phyloP scores from a whole-genome alignment of 352 stramenopile genomes.

The Phytophthora hybrid region DNA sequence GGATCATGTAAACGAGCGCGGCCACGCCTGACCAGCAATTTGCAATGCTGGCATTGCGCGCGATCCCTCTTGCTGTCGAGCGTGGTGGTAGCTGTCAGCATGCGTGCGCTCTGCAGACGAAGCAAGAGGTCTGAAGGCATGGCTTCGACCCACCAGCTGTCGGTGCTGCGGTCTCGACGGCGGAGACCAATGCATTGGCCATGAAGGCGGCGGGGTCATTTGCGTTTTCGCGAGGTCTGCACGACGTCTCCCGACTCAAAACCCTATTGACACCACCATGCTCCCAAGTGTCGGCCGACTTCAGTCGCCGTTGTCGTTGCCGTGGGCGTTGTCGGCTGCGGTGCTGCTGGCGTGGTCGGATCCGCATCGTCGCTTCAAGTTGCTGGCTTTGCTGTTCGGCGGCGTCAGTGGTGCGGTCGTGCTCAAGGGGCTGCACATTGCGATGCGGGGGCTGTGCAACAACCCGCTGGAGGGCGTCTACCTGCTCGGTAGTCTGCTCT shows the following conservation, averaged over 20 bases:
- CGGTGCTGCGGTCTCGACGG: slow-evolving; percentile 1
- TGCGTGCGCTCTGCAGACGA: slow-evolving; percentile 35
- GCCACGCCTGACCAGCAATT: slow-evolving; percentile 1
- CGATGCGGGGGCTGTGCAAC: slow-evolving; percentile 35
- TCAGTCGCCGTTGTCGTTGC: slow-evolving; percentile 12
- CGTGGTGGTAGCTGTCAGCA: slow-evolving; percentile 28
- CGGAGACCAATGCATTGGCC: background rate
- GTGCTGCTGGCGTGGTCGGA: slow-evolving; percentile 26
- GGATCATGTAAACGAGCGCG: slow-evolving; percentile 2
- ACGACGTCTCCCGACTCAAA: slow-evolving; percentile 4
- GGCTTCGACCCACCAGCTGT: slow-evolving; percentile 35
- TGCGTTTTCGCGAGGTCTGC: slow-evolving; percentile 19
- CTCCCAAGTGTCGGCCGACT: slow-evolving; percentile 19
- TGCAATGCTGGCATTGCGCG: background rate
- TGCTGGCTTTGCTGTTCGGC: slow-evolving; percentile 25
- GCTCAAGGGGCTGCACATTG: slow-evolving; percentile 34
- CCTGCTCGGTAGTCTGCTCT: slow-evolving; percentile 32
- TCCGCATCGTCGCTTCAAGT: slow-evolving; percentile 23
- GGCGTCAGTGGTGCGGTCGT: slow-evolving; percentile 19
- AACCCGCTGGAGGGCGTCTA: slow-evolving; percentile 36
- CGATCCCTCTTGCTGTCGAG: slow-evolving; percentile 13
- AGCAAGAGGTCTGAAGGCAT: slow-evolving; percentile 29
- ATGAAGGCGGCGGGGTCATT: slow-evolving; percentile 16
- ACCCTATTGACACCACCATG: slow-evolving; percentile 6
- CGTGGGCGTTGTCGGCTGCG: slow-evolving; percentile 22